Base-by-base conservation (phyloP, 1,284 basidiomycete species). In the Tilletia setariae region DNA sequence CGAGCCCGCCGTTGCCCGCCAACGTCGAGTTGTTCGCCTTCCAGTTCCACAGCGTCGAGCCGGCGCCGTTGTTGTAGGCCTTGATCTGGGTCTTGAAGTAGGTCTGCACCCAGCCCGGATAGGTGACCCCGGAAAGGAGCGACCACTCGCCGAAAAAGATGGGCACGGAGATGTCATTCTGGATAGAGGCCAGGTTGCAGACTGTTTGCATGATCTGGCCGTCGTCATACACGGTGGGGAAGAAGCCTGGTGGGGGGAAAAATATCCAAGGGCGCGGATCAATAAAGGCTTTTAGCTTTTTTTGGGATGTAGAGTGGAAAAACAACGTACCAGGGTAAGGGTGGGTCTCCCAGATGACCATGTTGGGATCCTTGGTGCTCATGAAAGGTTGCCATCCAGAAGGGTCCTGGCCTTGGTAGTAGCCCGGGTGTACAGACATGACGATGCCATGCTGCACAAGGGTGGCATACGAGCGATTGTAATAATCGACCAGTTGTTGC, bases 241-340 rank as follows among this genome's bases (percentile, higher is more conserved):
- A 64, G 63, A 30, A 35, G 43, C 43, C 53, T 44, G 43, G 43
- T 44, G 19, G 43, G 11, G 43, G n/a, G n/a, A n/a, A n/a, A n/a
- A n/a, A n/a, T n/a, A n/a, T n/a, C n/a, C n/a, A n/a, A n/a, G n/a
- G 16, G 2, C 42, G 16, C 35, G 63, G 28, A 21, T 72, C 68
- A 1, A 67, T 70, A 23, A 70, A 65, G 6, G 71, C 53, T n/a
- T 61, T 19, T n/a, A n/a, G n/a, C n/a, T n/a, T n/a, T n/a, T n/a
- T n/a, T 72, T n/a, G n/a, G n/a, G n/a, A n/a, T n/a, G n/a, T n/a
- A n/a, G n/a, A n/a, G n/a, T n/a, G n/a, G n/a, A n/a, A n/a, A n/a
- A n/a, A 77, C 43, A n/a, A 80, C 77, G 76, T 78, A 2, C 75
- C 79, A 0, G 79, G 78, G 72, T 80, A 80, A 15, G 79, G 79